These are phyloP conservation scores for Artomyces pyxidatus DNA, from an alignment of 768 basidiomycete species.

Conservation along the genomic window DNA sequence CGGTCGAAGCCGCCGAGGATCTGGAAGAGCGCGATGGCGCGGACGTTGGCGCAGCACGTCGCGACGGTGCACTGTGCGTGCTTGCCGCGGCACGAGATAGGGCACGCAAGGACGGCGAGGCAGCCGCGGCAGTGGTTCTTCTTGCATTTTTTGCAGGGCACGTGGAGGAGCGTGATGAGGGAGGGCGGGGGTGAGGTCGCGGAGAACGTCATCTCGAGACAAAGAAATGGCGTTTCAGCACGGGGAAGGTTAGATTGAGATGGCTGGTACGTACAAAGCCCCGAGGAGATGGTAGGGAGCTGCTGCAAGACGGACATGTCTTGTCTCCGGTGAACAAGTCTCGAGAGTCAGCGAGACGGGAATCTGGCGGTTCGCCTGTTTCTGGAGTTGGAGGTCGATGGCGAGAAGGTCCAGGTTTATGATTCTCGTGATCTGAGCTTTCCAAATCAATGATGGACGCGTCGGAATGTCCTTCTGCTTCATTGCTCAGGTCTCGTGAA, in stretches of 20 bases:
- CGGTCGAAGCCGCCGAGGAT: constrained; percentile 41
- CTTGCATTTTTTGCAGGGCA: constrained; percentile 33
- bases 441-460: too few relatives aligned
- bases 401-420: too few relatives aligned
- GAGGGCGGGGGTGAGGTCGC: constrained; percentile 16
- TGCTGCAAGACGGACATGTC: constrained; percentile 31
- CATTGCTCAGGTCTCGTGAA: too few relatives aligned
- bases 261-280: constrained; percentile 31
- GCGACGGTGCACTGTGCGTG: constrained; percentile 29
- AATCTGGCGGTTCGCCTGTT: not conserved
- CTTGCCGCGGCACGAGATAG: constrained; percentile 33
- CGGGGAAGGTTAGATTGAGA: not conserved
- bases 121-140: constrained; percentile 45
- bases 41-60: constrained; percentile 38
- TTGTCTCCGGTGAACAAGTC: constrained; percentile 29
- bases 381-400: not conserved
- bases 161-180: constrained; percentile 33
- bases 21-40: constrained; percentile 46
- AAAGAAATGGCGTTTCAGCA: constrained; percentile 22
- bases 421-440: too few relatives aligned
- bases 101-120: constrained; percentile 31
- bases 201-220: constrained; percentile 23
- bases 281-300: constrained; percentile 29
- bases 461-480: too few relatives aligned
- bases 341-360: constrained; percentile 23